Evolutionary conservation across 2,329 filamentous ascomycete species (phyloP).

Genomic region (Ascochyta clinopodiicola): DNA sequence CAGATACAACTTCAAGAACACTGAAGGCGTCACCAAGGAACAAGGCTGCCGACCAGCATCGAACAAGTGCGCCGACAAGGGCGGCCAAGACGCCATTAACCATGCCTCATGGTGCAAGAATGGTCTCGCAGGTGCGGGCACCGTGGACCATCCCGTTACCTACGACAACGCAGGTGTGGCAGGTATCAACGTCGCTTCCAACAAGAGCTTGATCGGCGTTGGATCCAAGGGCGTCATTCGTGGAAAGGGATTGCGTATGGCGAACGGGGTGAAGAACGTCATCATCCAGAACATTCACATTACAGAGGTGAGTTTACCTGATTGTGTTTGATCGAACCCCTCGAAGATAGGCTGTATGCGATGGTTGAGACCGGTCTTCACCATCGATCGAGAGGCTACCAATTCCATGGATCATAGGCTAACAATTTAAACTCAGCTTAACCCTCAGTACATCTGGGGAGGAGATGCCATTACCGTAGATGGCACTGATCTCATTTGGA

Average conservation of each 20-base stretch:
- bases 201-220: slow-evolving; percentile 64
- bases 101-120: slow-evolving; percentile 62
- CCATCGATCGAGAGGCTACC: background rate
- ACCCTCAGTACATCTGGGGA: slow-evolving; percentile 39
- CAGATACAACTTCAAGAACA: slow-evolving; percentile 59
- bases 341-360: background rate
- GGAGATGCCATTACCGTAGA: slow-evolving; percentile 35
- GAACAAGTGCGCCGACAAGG: slow-evolving; percentile 57
- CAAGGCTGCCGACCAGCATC: slow-evolving; percentile 61
- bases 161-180: slow-evolving; percentile 58
- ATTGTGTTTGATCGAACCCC: background rate
- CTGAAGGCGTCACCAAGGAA: slow-evolving; percentile 60
- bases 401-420: background rate
- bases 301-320: slow-evolving; percentile 32
- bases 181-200: slow-evolving; percentile 59
- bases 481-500: slow-evolving; percentile 32
- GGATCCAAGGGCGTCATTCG: slow-evolving; percentile 61
- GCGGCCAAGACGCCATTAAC: slow-evolving; percentile 65
- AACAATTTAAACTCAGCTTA: slow-evolving; percentile 12
- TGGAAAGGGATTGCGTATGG: slow-evolving; percentile 60
- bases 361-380: background rate
- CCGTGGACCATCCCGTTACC: slow-evolving; percentile 46
- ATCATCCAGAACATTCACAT: slow-evolving; percentile 55
- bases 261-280: slow-evolving; percentile 56
- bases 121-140: slow-evolving; percentile 61